Conservation (phyloP, 805 yeast species). For the Lipomyces anomalus region DNA sequence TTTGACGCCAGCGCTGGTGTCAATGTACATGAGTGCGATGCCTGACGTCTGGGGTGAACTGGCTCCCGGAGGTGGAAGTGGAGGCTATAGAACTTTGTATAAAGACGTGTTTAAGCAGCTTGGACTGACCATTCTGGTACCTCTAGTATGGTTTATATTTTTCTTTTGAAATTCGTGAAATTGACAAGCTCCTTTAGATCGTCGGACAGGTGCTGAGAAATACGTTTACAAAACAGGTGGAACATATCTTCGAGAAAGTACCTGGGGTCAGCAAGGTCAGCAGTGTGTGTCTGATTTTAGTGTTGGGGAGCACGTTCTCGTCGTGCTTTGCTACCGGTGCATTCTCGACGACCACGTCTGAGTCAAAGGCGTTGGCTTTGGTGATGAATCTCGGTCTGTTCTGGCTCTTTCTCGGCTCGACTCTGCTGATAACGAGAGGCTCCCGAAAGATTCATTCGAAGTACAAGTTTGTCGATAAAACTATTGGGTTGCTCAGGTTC, state of each 20-base stretch:
- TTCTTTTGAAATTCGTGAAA: too few species aligned
- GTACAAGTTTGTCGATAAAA: conserved; percentile 15
- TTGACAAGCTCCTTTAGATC: too few species aligned
- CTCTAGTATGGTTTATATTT: too few species aligned
- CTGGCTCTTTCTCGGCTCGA: conserved; percentile 62
- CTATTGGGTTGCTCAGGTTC: conserved; percentile 50
- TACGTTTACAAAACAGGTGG: conserved; percentile 55
- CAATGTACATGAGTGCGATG: conserved; percentile 66
- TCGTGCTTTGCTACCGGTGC: conserved; percentile 74
- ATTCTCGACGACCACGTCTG: conserved; percentile 60
- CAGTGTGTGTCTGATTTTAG: conserved; percentile 66
- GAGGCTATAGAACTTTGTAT: conserved; percentile 43
- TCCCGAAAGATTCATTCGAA: conserved; percentile 23
- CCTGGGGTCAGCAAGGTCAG: conserved; percentile 67
- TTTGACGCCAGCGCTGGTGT: conserved; percentile 77
- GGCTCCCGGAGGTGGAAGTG: conserved; percentile 27
- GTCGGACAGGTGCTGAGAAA: conserved; percentile 81
- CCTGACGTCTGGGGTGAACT: conserved; percentile 53
- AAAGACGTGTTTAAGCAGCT: conserved; percentile 78
- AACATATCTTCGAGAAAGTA: conserved; percentile 53
- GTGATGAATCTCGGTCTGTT: conserved; percentile 80
- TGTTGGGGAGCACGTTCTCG: conserved; percentile 48
- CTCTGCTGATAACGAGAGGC: conserved; percentile 59
- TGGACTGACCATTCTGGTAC: conserved; percentile 80
- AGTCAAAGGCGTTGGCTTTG: conserved; percentile 65